A percentile compares a stretch with the other conserved stretches of the same genome.
phyloP scores from a whole-genome alignment of 108 stramenopile species.

The Cyclotella sp. region DNA sequence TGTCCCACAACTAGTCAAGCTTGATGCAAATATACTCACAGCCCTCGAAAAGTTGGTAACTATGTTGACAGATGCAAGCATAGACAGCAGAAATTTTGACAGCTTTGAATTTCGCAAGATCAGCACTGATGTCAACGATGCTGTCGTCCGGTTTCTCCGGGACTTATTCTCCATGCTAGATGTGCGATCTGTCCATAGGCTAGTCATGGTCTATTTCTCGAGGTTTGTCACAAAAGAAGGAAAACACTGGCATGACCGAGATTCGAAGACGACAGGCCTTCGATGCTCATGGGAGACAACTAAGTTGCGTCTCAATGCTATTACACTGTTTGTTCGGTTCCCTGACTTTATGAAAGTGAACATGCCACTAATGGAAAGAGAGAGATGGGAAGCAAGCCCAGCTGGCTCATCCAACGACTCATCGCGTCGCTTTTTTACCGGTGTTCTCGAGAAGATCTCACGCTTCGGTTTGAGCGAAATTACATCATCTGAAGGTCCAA shows the following conservation, averaged over 20 bases:
- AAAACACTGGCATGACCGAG: slow-evolving; percentile 77
- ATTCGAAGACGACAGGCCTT: slow-evolving; percentile 78
- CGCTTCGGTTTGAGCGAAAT: slow-evolving; percentile 55
- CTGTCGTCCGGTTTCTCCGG: slow-evolving; percentile 78
- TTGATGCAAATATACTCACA: slow-evolving; percentile 70
- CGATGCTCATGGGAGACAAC: slow-evolving; percentile 85
- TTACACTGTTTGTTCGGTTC: slow-evolving; percentile 84
- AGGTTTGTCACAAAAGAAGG: slow-evolving; percentile 75
- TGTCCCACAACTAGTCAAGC: slow-evolving; percentile 63
- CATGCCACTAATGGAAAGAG: slow-evolving; percentile 78
- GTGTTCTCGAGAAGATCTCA: slow-evolving; percentile 57
- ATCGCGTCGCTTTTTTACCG: slow-evolving; percentile 63
- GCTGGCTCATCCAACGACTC: slow-evolving; percentile 32
- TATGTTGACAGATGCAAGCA: slow-evolving; percentile 80
- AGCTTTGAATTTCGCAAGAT: slow-evolving; percentile 81
- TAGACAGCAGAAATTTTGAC: slow-evolving; percentile 88
- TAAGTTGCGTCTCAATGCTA: slow-evolving; percentile 80
- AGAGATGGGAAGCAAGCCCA: slow-evolving; percentile 59
- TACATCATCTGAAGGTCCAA: slow-evolving; percentile 49
- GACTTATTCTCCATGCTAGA: slow-evolving; percentile 85
- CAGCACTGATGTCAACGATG: slow-evolving; percentile 90
- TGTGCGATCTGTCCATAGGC: slow-evolving; percentile 67
- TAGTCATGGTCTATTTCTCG: slow-evolving; percentile 75
- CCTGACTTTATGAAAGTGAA: slow-evolving; percentile 79
- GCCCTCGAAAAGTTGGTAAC: slow-evolving; percentile 70